Conservation (phyloP, 2,329 filamentous ascomycete species). For the Ambrosiella beaveri region DNA sequence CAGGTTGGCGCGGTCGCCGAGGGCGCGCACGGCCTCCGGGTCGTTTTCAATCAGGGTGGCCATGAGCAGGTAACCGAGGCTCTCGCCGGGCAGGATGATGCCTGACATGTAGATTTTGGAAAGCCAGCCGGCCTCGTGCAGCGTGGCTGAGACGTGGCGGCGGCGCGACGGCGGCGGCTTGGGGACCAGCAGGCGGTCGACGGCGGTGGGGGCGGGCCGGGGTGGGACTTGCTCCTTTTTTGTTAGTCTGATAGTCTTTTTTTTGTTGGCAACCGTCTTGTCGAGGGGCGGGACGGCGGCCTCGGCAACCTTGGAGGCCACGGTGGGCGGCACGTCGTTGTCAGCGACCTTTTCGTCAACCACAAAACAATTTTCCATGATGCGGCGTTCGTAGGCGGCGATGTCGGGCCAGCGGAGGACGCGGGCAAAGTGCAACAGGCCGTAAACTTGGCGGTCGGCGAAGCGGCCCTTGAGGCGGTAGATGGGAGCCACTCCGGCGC, state of each 20-base stretch:
- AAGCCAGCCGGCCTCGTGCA: constrained; percentile 46
- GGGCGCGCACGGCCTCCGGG: constrained; percentile 35
- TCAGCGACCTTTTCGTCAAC: constrained; percentile 6
- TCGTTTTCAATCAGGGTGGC: constrained; percentile 49
- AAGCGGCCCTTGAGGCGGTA: constrained; percentile 40
- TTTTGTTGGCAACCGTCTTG: not conserved
- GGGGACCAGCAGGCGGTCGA: not conserved
- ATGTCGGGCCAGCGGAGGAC: constrained; percentile 46
- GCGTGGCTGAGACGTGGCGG: constrained; percentile 37
- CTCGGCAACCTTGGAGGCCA: not conserved
- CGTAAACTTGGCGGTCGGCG: constrained; percentile 40
- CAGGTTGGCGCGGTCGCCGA: constrained; percentile 44
- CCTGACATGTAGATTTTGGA: constrained; percentile 52
- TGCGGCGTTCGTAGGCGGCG: constrained; percentile 31
- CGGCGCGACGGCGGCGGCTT: constrained; percentile 24
- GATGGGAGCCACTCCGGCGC: constrained; percentile 15
- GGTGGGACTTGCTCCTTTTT: not conserved
- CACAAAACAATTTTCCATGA: constrained; percentile 27
- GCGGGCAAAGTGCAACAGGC: constrained; percentile 45
- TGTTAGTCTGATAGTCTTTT: not conserved
- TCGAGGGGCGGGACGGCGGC: not conserved
- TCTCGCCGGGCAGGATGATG: constrained; percentile 46
- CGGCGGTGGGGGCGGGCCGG: not conserved
- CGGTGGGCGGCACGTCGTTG: not conserved
- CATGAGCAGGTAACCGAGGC: constrained; percentile 46